These are phyloP conservation scores for Alternaria ventricosa DNA, from an alignment of 2,329 filamentous ascomycete species.

Conservation along the genomic window DNA sequence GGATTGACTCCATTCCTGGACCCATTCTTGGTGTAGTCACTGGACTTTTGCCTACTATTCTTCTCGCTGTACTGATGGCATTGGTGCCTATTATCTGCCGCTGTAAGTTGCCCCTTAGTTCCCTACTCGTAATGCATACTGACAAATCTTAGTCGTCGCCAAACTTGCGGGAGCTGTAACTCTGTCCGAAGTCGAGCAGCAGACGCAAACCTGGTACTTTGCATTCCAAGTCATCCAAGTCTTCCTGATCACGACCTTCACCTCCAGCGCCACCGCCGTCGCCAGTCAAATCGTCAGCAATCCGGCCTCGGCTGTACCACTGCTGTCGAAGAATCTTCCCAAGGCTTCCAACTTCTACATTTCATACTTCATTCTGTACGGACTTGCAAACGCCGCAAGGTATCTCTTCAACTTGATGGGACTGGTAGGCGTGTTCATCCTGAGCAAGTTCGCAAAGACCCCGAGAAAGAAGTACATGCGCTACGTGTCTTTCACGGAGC, in stretches of 20 bases:
- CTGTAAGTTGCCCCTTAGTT: not conserved
- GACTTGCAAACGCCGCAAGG: conserved; percentile 50
- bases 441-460: conserved; percentile 65
- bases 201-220: conserved; percentile 92
- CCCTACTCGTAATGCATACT: not conserved
- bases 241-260: conserved; percentile 84
- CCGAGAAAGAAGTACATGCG: conserved; percentile 48
- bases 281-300: conserved; percentile 63
- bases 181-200: conserved; percentile 64
- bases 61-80: conserved; percentile 53
- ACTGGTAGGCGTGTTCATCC: conserved; percentile 81
- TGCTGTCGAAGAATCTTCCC: conserved; percentile 78
- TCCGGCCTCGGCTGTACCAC: conserved; percentile 64
- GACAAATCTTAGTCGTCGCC: conserved; percentile 31
- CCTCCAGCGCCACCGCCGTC: conserved; percentile 74
- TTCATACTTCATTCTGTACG: conserved; percentile 92
- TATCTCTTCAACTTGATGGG: conserved; percentile 77
- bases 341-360: conserved; percentile 94
- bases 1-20: conserved; percentile 50
- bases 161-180: conserved; percentile 47
- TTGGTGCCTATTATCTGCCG: conserved; percentile 53
- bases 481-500: conserved; percentile 49
- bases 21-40: conserved; percentile 53
- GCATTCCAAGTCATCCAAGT: conserved; percentile 90
- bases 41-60: conserved; percentile 53